phyloP scores from a whole-genome alignment of 805 yeast genomes.

The Saccharomyces paradoxus region DNA sequence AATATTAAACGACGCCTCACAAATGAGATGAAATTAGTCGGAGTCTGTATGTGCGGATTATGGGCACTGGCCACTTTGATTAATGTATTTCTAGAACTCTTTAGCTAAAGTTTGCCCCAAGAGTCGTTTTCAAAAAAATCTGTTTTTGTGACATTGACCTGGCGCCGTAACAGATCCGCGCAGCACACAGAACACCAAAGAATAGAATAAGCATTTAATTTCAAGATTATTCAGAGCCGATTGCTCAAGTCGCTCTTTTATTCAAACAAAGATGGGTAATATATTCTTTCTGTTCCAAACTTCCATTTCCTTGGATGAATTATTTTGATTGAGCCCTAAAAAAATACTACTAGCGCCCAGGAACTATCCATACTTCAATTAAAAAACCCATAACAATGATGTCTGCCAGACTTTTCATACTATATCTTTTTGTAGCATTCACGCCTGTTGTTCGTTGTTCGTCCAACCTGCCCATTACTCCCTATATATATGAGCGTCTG shows the following conservation, averaged over 20 bases:
- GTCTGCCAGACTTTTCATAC: neutral
- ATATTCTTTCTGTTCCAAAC: neutral
- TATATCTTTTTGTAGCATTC: neutral
- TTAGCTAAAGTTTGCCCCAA: constrained; percentile 1
- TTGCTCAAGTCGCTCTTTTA: neutral
- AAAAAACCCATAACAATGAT: neutral
- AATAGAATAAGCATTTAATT: neutral
- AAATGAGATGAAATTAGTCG: constrained; percentile 13
- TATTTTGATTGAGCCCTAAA: neutral
- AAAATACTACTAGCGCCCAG: neutral
- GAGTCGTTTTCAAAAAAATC: neutral
- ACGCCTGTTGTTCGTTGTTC: neutral
- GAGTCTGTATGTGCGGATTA: constrained; percentile 19
- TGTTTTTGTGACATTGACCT: neutral
- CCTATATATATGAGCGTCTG: constrained; percentile 24
- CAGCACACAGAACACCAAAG: neutral
- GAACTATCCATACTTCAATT: neutral
- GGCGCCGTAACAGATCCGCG: neutral
- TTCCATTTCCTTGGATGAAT: neutral
- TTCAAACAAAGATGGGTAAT: neutral
- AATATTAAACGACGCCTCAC: constrained; percentile 6
- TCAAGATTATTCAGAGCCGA: neutral
- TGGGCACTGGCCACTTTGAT: constrained; percentile 23
- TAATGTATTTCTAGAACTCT: constrained; percentile 21
- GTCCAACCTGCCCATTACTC: constrained; percentile 3